These are phyloP conservation scores for Agrocybe chaxingu DNA, from an alignment of 768 basidiomycete genomes.

Conservation along the genomic window DNA sequence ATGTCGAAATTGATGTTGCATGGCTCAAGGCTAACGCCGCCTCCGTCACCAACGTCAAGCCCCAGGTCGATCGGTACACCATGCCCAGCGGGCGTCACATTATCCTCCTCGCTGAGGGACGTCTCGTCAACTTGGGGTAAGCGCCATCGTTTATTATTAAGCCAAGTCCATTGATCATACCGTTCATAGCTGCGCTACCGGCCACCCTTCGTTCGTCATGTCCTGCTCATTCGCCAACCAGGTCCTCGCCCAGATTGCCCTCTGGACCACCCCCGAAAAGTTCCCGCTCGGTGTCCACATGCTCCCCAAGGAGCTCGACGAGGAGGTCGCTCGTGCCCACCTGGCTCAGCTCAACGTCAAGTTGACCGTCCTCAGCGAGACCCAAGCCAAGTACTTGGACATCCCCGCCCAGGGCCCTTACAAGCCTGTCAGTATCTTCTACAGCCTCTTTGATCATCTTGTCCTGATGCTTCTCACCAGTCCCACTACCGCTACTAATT, in stretches of 20 bases:
- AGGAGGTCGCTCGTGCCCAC: slow-evolving; percentile 98
- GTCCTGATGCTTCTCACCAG: slow-evolving; percentile 16
- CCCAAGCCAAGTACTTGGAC: slow-evolving; percentile 90
- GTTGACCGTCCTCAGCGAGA: slow-evolving; percentile 69
- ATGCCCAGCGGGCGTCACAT: slow-evolving; percentile 91
- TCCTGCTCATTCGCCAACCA: slow-evolving; percentile 99
- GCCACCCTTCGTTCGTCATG: slow-evolving; percentile 99
- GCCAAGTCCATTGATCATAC: background rate
- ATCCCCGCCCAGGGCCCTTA: slow-evolving; percentile 76
- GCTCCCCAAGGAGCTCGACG: slow-evolving; percentile 96
- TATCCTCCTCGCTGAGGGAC: slow-evolving; percentile 96
- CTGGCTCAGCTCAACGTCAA: slow-evolving; percentile 90
- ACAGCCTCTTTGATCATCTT: background rate
- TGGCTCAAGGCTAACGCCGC: slow-evolving; percentile 96
- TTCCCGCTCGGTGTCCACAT: slow-evolving; percentile 99
- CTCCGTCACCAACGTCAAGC: slow-evolving; percentile 87
- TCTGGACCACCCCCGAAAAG: slow-evolving; percentile 90
- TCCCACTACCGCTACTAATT: slow-evolving; percentile 46
- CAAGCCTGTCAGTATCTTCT: slow-evolving; percentile 39
- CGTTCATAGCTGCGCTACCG: slow-evolving; percentile 78
- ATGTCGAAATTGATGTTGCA: slow-evolving; percentile 92
- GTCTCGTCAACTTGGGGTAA: slow-evolving; percentile 97
- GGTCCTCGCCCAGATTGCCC: slow-evolving; percentile 95
- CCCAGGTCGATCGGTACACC: slow-evolving; percentile 97
- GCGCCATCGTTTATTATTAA: slow-evolving; percentile 18